phyloP scores from a whole-genome alignment of 352 stramenopile genomes.

The Pythium vanterpoolii region DNA sequence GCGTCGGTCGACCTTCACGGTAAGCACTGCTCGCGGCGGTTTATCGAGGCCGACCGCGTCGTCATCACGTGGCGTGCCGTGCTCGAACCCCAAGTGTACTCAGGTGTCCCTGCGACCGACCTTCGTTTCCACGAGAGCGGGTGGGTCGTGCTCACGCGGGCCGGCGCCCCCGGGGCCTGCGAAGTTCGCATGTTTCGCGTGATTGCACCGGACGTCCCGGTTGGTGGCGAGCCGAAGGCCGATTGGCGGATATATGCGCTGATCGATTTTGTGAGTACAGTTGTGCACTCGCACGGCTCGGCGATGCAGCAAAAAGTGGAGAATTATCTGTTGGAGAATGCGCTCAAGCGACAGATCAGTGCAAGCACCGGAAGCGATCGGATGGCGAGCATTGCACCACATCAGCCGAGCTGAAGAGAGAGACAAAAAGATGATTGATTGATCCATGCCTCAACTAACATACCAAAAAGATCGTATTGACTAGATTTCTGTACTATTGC shows the following conservation, averaged over 20 bases:
- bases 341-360: slow-evolving; percentile 18
- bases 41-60: slow-evolving; percentile 24
- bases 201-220: slow-evolving; percentile 27
- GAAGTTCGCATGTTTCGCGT: slow-evolving; percentile 17
- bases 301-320: slow-evolving; percentile 21
- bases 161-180: neutral
- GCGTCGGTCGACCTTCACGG: slow-evolving; percentile 35
- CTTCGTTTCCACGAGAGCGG: slow-evolving; percentile 8
- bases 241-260: slow-evolving; percentile 30
- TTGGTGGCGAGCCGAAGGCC: slow-evolving; percentile 27
- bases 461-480: too few species aligned
- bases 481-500: too few species aligned
- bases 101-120: slow-evolving; percentile 5
- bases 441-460: too few species aligned
- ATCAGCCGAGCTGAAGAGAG: neutral
- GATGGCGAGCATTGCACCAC: neutral
- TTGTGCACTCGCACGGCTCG: slow-evolving; percentile 13
- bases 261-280: slow-evolving; percentile 39
- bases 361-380: neutral
- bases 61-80: slow-evolving; percentile 48
- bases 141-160: slow-evolving; percentile 11
- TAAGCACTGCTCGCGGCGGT: slow-evolving; percentile 42
- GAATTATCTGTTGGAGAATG: slow-evolving; percentile 24
- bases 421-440: too few species aligned
- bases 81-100: slow-evolving; percentile 35